Base-by-base conservation (phyloP, 352 stramenopile genomes). In the Thraustochytrium striatum region DNA sequence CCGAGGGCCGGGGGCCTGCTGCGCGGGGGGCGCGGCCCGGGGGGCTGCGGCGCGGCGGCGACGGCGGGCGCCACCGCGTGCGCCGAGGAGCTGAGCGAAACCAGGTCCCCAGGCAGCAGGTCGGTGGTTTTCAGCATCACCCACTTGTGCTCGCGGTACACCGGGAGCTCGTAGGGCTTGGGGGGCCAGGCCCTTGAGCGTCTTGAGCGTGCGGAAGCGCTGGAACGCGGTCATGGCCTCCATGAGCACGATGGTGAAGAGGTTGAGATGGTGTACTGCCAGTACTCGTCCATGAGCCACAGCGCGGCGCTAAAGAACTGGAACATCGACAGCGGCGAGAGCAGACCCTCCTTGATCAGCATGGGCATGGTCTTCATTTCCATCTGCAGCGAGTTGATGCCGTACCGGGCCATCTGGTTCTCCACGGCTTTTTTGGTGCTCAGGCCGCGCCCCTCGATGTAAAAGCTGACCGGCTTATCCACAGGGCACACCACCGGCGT, bases 241-340 rank as follows among this genome's bases (percentile, higher is more conserved):
- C 81, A 99, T 99, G 85, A 99, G 90, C 59, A 99, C 83, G 65
- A 99, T 92, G 86, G 97, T 98, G 53, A 90, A 87, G 5, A 99
- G 87, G 59, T 96, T 99, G 80, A 99, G 25, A 98, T 85, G 43
- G 94, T 95, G 87, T 99, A 99, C 84, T 90, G 94, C 89, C 96
- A 99, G 88, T 99, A 99, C 85, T 99, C 96, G 85, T 99, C 96
- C 28, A 99, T 87, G 87, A 93, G 96, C 90, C 97, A 99, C 28
- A 99, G 85, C 28, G 94, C 88, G 21, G 98, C 93, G 82, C 94
- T 98, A 58, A 99, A 96, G 68, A 99, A 72, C 57, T 80, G 70
- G 7, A 80, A 80, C n/a, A 80, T 80, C 0, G 70, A 57, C 70
- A 80, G 33, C 19, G 70, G 70, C 55, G 70, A 57, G 8, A 80